These are phyloP conservation scores for Bremia lactucae DNA, from an alignment of 352 stramenopile species.

Conservation along the genomic window DNA sequence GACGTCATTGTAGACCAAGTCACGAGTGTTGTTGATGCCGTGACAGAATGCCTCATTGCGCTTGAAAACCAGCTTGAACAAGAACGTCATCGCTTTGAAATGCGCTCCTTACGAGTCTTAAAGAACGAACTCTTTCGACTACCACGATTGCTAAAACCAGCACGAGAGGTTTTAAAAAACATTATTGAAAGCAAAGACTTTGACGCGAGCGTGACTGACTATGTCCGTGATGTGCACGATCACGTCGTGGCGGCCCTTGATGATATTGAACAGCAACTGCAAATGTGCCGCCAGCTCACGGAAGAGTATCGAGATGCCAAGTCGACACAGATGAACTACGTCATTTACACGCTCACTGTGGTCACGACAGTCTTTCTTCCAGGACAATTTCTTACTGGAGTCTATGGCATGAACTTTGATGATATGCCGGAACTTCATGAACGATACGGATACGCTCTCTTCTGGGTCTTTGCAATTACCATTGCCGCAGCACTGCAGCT, in stretches of 20 bases:
- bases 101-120: conserved; percentile 46
- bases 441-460: conserved; percentile 71
- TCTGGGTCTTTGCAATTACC: conserved; percentile 65
- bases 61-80: conserved; percentile 62
- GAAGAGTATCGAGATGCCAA: conserved; percentile 80
- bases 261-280: conserved; percentile 72
- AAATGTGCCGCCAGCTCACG: conserved; percentile 69
- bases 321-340: conserved; percentile 82
- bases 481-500: conserved; percentile 59
- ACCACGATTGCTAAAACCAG: conserved; percentile 65
- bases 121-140: conserved; percentile 78
- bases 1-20: conserved; percentile 84
- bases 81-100: conserved; percentile 63
- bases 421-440: conserved; percentile 82
- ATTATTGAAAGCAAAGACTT: conserved; percentile 78
- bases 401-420: conserved; percentile 88
- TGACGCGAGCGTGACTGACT: conserved; percentile 61
- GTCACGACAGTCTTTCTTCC: conserved; percentile 84
- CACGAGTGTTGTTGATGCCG: conserved; percentile 60
- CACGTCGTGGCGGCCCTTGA: conserved; percentile 72
- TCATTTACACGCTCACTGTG: conserved; percentile 86
- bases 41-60: conserved; percentile 69
- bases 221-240: conserved; percentile 81
- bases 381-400: conserved; percentile 80
- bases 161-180: conserved; percentile 75